Base-by-base conservation (phyloP, 805 yeast genomes). In the Ogataea populi-albae region DNA sequence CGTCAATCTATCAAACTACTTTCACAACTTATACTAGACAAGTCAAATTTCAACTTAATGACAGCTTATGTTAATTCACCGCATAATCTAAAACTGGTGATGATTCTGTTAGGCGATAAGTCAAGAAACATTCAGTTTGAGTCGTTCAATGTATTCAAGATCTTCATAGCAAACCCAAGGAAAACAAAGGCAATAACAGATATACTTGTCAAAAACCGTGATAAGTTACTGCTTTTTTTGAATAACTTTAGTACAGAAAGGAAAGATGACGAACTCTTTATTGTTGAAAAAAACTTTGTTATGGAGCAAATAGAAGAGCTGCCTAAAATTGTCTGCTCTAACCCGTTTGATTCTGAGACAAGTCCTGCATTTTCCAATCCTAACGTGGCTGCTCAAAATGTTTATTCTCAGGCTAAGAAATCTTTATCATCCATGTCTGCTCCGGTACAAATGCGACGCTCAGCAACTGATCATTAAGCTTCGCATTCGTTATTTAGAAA, bases 101-200 rank as follows among this genome's bases (percentile, higher is more conserved):
- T 93, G 98, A 72, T 82, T 23, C 62, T 88, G 42, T 65, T 93
- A 45, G 81, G 93, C 40, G 97, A 91, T 59, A 85, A 83, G 61
- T 86, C 94, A 45, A 85, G 83, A 54, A 89, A 89, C 59, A 72
- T 93, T 40, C 96, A 89, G 57, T 62, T 77, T 36, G 98, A 93
- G 59, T 88, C 95, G 4, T 93, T 93, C 55, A 89, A 93, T 47
- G 82, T 91, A 24, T 91, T 93, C 66, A 93, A 91, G 63, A 84
- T 89, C 25, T 87, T 93, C 61, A 88, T 88, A n/a, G 98, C 96
- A 4, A 93, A 93, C 60, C 98, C 98, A 4, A 79, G 82, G 45
- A 89, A 89, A 58, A 71, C 87, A 3, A 87, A 81, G 57, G 77
- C 81, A 6, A 79, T 93, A 2, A 64, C 74, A 35, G 96, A 91